These are phyloP conservation scores for Phytopythium kandeliae DNA, from an alignment of 352 stramenopile species.

Conservation along the genomic window DNA sequence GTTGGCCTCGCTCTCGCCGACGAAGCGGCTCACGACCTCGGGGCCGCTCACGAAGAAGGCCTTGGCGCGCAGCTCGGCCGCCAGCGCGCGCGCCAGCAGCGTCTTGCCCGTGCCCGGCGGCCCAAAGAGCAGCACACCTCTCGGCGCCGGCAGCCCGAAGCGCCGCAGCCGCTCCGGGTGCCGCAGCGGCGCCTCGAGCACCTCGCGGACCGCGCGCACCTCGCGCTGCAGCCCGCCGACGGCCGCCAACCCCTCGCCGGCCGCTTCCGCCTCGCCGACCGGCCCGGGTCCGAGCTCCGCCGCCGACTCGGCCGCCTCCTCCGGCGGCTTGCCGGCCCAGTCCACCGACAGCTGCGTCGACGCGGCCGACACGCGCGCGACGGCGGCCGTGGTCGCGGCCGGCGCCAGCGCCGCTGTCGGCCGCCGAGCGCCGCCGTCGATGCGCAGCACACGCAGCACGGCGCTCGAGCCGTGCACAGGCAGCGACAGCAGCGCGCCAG, in stretches of 20 bases:
- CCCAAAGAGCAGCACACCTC: conserved; percentile 94
- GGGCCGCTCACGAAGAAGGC: conserved; percentile 97
- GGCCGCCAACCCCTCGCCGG: conserved; percentile 51
- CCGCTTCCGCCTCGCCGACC: not conserved
- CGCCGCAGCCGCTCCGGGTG: conserved; percentile 92
- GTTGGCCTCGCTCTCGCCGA: conserved; percentile 89
- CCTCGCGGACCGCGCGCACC: conserved; percentile 92
- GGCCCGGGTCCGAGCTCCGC: not conserved
- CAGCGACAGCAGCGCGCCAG: conserved; percentile 41
- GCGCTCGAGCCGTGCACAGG: conserved; percentile 53
- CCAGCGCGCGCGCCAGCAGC: conserved; percentile 91
- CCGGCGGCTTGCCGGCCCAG: conserved; percentile 8
- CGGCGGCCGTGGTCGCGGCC: conserved; percentile 13
- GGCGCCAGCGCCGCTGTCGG: not conserved
- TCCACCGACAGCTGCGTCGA: conserved; percentile 21
- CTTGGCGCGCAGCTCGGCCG: conserved; percentile 86
- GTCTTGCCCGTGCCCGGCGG: conserved; percentile 96
- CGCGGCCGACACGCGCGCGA: conserved; percentile 18
- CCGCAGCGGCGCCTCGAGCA: conserved; percentile 94
- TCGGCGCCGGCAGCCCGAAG: conserved; percentile 93
- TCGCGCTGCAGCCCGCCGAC: conserved; percentile 91
- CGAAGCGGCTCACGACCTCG: conserved; percentile 94
- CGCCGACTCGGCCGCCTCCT: not conserved
- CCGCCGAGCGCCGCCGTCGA: conserved; percentile 11
- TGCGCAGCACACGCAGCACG: conserved; percentile 35